phyloP scores from a whole-genome alignment of 352 stramenopile genomes.

The Pythium sp. region DNA sequence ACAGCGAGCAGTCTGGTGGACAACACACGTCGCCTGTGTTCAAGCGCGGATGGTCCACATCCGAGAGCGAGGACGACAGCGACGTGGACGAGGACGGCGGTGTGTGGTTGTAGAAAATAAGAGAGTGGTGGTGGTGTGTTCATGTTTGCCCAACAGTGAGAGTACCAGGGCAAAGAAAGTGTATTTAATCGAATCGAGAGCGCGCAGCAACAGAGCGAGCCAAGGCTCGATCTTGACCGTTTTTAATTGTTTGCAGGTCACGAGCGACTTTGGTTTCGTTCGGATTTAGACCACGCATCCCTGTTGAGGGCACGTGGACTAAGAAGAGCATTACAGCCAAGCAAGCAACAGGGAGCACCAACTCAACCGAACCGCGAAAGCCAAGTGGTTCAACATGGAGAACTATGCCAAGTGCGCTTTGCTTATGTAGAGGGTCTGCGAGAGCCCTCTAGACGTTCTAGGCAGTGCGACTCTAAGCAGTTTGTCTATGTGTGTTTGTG shows the following conservation, averaged over 20 bases:
- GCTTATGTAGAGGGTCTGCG: not conserved
- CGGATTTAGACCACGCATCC: not conserved
- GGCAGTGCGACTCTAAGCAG: not conserved
- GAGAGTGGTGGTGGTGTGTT: not conserved
- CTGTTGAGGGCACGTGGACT: not conserved
- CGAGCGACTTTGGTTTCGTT: not conserved
- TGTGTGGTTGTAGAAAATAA: slow-evolving; percentile 49
- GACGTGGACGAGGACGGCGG: slow-evolving; percentile 49
- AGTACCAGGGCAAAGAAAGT: not conserved
- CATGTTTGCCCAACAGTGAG: not conserved
- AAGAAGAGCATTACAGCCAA: not conserved
- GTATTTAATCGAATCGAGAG: slow-evolving; percentile 10
- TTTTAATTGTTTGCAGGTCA: not conserved
- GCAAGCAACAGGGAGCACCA: not conserved
- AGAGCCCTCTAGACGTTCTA: not conserved
- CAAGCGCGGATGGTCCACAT: slow-evolving; percentile 14
- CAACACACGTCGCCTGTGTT: not conserved
- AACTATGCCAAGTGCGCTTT: slow-evolving; percentile 37
- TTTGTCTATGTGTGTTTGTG: not conserved
- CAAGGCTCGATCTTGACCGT: not conserved
- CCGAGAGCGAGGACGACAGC: slow-evolving; percentile 28
- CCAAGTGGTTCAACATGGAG: slow-evolving; percentile 27
- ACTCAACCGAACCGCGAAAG: not conserved
- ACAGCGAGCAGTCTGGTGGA: slow-evolving; percentile 13
- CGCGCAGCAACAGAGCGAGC: not conserved